Percentiles rank a stretch among this genome's conserved stretches.
Evolutionary conservation across 345 rosid species (phyloP).

Genomic region (Heritiera littoralis): DNA sequence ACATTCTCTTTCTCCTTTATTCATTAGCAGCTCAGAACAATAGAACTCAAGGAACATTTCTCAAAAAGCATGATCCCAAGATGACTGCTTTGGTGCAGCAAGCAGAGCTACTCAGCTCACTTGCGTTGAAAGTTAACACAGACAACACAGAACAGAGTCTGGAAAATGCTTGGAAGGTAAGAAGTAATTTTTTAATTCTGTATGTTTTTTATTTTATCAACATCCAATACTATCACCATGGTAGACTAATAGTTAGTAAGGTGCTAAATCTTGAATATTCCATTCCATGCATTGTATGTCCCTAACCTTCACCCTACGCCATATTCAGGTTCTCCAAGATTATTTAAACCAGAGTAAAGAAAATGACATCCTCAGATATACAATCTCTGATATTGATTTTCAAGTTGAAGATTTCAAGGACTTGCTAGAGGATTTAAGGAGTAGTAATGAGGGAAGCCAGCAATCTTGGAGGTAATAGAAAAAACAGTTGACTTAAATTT

Average conservation of each 20-base stretch:
- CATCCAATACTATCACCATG: neutral
- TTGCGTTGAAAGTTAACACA: conserved; percentile 66
- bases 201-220: conserved; percentile 9
- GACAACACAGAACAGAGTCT: conserved; percentile 84
- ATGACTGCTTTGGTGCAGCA: conserved; percentile 80
- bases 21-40: conserved; percentile 46
- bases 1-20: conserved; percentile 21
- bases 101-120: conserved; percentile 85
- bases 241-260: neutral
- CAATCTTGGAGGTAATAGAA: conserved; percentile 71
- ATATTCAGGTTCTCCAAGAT: conserved; percentile 76
- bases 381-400: conserved; percentile 58
- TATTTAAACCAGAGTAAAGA: conserved; percentile 68
- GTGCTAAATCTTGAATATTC: neutral
- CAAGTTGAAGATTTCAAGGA: conserved; percentile 74
- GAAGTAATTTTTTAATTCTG: conserved; percentile 15
- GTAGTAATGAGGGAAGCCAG: conserved; percentile 59
- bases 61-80: conserved; percentile 84
- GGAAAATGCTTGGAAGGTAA: conserved; percentile 97
- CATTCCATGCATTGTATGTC: neutral
- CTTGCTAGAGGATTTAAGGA: conserved; percentile 63
- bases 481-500: conserved; percentile 3
- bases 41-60: conserved; percentile 54
- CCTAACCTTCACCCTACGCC: conserved; percentile 20
- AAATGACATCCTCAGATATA: conserved; percentile 48